Percentiles rank a stretch among this genome's conserved stretches.
Conservation (phyloP, 495 filamentous ascomycete genomes). For the Haplographium delicatum region DNA sequence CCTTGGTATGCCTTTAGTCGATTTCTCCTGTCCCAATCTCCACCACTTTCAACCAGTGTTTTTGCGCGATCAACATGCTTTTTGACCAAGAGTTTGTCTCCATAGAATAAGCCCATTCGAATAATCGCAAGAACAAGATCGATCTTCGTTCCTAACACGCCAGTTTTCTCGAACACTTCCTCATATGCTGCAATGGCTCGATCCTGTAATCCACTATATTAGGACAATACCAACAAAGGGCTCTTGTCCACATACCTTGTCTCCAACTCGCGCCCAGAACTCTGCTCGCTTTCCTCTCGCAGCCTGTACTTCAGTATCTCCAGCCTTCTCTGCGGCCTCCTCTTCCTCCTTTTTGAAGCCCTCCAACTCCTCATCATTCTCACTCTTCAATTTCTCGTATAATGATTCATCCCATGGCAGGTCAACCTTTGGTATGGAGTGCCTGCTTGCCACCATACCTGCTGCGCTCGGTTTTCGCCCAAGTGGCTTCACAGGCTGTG, state of each 20-base stretch:
- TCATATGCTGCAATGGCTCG: conserved; percentile 90
- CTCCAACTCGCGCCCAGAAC: conserved; percentile 87
- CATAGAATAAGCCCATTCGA: conserved; percentile 91
- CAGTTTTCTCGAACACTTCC: conserved; percentile 87
- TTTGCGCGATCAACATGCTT: conserved; percentile 89
- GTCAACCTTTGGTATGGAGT: conserved; percentile 53
- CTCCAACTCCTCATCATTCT: conserved; percentile 88
- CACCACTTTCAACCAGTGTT: conserved; percentile 84
- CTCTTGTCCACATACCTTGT: conserved; percentile 92
- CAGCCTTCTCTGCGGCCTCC: conserved; percentile 88
- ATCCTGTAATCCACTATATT: no score
- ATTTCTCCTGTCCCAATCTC: conserved; percentile 97
- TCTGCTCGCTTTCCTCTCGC: conserved; percentile 92
- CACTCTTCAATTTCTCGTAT: conserved; percentile 77
- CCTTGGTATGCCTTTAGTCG: conserved; percentile 98
- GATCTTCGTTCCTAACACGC: conserved; percentile 91
- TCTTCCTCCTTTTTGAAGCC: conserved; percentile 93
- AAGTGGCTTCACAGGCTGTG: conserved; percentile 47
- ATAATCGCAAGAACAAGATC: conserved; percentile 94
- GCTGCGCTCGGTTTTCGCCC: conserved; percentile 56
- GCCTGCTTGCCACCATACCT: conserved; percentile 67
- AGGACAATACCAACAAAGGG: no score
- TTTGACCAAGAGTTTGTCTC: conserved; percentile 83
- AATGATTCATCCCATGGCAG: conserved; percentile 86
- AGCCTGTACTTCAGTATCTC: conserved; percentile 89